Evolutionary conservation across 2,329 filamentous ascomycete species (phyloP).

Genomic region (Orbilia oligospora): DNA sequence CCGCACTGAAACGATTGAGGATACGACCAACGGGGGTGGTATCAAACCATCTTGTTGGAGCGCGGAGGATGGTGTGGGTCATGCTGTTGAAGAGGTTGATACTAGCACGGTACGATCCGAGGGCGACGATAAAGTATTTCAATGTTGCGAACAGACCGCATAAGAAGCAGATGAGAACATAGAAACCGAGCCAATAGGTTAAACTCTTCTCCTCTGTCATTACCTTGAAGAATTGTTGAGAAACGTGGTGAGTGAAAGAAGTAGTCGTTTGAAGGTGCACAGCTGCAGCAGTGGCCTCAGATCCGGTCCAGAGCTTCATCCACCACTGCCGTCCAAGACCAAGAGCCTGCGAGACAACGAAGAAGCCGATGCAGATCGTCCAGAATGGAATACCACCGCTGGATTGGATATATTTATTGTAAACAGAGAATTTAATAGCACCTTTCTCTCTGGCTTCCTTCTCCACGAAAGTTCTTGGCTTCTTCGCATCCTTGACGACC

Average conservation of each 20-base stretch:
- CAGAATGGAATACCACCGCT: slow-evolving; percentile 71
- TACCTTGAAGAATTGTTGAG: slow-evolving; percentile 64
- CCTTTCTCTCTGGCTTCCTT: slow-evolving; percentile 81
- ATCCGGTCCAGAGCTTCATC: slow-evolving; percentile 64
- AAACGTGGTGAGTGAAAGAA: slow-evolving; percentile 67
- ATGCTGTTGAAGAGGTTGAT: slow-evolving; percentile 77
- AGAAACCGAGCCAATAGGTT: slow-evolving; percentile 78
- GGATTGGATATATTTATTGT: slow-evolving; percentile 76
- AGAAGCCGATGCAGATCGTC: slow-evolving; percentile 59
- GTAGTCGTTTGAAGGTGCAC: slow-evolving; percentile 38
- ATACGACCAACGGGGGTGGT: slow-evolving; percentile 83
- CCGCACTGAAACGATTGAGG: slow-evolving; percentile 82
- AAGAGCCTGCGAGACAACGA: slow-evolving; percentile 59
- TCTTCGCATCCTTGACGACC: slow-evolving; percentile 70
- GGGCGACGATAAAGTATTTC: slow-evolving; percentile 76
- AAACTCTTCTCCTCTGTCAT: slow-evolving; percentile 68
- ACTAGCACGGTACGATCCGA: slow-evolving; percentile 79
- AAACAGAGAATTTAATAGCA: slow-evolving; percentile 77
- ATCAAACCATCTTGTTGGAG: slow-evolving; percentile 84
- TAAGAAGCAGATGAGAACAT: slow-evolving; percentile 74
- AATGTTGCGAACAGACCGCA: slow-evolving; percentile 75
- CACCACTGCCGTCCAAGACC: slow-evolving; percentile 62
- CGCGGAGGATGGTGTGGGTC: slow-evolving; percentile 77
- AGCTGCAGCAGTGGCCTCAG: slow-evolving; percentile 27
- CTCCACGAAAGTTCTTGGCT: slow-evolving; percentile 79